Base-by-base conservation (phyloP, 257 asterid genomes). In the Scutellaria galericulata region DNA sequence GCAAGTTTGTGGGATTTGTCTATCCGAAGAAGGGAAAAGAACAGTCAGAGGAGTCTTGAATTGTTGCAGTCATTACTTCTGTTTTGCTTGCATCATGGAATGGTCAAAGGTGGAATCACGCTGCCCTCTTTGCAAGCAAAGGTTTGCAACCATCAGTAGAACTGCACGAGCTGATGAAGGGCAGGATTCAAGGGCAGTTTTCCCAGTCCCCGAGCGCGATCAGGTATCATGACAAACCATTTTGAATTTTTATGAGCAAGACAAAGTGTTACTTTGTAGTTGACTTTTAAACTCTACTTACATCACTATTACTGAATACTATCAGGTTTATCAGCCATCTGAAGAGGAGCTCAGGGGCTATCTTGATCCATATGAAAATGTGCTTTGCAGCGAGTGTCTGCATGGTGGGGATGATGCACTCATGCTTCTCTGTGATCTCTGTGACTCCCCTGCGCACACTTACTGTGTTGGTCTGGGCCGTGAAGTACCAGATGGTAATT, bases 81-180 rank as follows among this genome's bases (percentile, higher is more conserved):
- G 98, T 82, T 93, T 90, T 79, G 84, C 95, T 64, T 93, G 98
- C 88, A 93, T 93, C 76, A 84, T 86, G 90, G 98, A 89, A 76
- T 93, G 98, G 98, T 90, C 98, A 24, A 93, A 90, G 82, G 96
- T 93, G 73, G 98, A 93, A 76, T 89, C 98, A 5, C 92, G 97
- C n/a, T 93, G 96, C 68, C 96, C 98, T 13, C 84, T 90, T 40
- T 93, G 97, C 88, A 93, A 93, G 83, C 96, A 93, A 79, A 81
- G 97, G 81, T 90, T 90, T 82, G 60, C 78, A 64, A 85, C 86
- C 46, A 93, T 93, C 75, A 81, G 87, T 68, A 89, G 86, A 79
- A 80, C 85, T 47, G 85, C 88, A 39, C 86, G 80, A 79, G 79
- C 78, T 1, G 86, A 83, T 66, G 81, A 82, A 46, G 83, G 86